Conservation (phyloP, 495 filamentous ascomycete genomes). For the Neurospora cerealis region DNA sequence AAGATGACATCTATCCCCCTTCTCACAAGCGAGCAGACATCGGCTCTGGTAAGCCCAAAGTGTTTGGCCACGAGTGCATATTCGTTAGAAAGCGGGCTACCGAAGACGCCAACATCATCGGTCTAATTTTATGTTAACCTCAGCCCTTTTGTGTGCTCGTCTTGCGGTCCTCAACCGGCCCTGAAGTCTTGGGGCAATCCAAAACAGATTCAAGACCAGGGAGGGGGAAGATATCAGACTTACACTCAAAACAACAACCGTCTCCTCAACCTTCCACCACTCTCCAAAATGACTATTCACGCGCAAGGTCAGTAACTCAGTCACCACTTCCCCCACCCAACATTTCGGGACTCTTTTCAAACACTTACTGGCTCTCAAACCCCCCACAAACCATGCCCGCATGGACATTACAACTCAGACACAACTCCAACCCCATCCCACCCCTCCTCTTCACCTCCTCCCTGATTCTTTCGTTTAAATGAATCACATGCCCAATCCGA, state of each 20-base stretch:
- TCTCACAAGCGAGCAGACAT: slow-evolving; percentile 48
- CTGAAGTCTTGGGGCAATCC: background rate
- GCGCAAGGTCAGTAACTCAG: background rate
- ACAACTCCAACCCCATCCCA: slow-evolving; percentile 59
- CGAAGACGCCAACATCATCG: slow-evolving; percentile 81
- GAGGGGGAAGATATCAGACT: background rate
- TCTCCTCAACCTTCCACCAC: slow-evolving; percentile 28
- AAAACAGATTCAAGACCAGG: background rate
- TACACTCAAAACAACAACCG: slow-evolving; percentile 29
- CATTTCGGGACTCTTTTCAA: background rate
- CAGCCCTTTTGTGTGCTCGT: background rate
- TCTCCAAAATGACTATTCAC: slow-evolving; percentile 20
- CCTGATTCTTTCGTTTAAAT: slow-evolving; percentile 50
- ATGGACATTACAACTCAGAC: slow-evolving; percentile 72
- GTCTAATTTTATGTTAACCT: slow-evolving; percentile 40
- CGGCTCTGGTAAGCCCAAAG: slow-evolving; percentile 46
- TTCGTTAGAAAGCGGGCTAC: slow-evolving; percentile 69
- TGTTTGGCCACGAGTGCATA: slow-evolving; percentile 63
- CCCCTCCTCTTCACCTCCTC: slow-evolving; percentile 39
- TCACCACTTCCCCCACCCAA: background rate
- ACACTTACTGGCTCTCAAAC: slow-evolving; percentile 49
- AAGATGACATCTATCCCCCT: slow-evolving; percentile 56
- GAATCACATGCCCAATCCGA: slow-evolving; percentile 70
- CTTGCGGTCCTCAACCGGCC: background rate
- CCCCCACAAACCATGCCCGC: slow-evolving; percentile 60